Evolutionary conservation across 2,329 filamentous ascomycete genomes (phyloP).

Genomic region (Harringtonia aguacate): DNA sequence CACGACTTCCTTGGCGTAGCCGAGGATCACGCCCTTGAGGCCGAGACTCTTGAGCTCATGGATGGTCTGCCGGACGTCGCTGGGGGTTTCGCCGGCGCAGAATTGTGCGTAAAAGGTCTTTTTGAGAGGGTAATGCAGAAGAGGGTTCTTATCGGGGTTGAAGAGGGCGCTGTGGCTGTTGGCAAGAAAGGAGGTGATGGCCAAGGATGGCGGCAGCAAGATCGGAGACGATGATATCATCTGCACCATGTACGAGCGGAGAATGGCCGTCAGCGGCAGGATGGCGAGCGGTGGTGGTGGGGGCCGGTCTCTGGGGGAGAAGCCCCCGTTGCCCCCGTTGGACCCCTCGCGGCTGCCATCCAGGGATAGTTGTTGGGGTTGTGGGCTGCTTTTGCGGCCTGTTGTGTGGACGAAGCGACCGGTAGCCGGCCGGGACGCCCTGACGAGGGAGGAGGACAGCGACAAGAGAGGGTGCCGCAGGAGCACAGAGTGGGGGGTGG

Average conservation of each 20-base stretch:
- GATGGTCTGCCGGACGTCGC: slow-evolving; percentile 58
- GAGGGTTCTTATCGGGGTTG: slow-evolving; percentile 63
- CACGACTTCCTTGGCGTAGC: slow-evolving; percentile 76
- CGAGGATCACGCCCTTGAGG: slow-evolving; percentile 73
- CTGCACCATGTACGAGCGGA: slow-evolving; percentile 60
- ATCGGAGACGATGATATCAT: slow-evolving; percentile 59
- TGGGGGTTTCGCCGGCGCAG: slow-evolving; percentile 67
- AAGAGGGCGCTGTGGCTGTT: slow-evolving; percentile 56
- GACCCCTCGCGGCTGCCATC: too few species aligned
- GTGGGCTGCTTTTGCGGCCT: too few species aligned
- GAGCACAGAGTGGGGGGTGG: too few species aligned
- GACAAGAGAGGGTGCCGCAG: too few species aligned
- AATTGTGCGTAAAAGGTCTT: slow-evolving; percentile 86
- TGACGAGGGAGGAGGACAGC: too few species aligned
- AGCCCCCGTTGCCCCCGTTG: too few species aligned
- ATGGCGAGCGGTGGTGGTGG: slow-evolving; percentile 42
- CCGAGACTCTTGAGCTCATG: slow-evolving; percentile 59
- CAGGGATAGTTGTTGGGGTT: too few species aligned
- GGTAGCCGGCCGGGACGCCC: too few species aligned
- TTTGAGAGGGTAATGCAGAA: slow-evolving; percentile 62
- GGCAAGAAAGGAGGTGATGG: slow-evolving; percentile 57
- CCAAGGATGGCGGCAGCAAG: slow-evolving; percentile 60
- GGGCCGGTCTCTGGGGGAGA: background rate
- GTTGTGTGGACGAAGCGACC: too few species aligned
- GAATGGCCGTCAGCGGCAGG: slow-evolving; percentile 53